Evolutionary conservation across 2,329 filamentous ascomycete genomes (phyloP).

Genomic region (Bipolaris oryzae): DNA sequence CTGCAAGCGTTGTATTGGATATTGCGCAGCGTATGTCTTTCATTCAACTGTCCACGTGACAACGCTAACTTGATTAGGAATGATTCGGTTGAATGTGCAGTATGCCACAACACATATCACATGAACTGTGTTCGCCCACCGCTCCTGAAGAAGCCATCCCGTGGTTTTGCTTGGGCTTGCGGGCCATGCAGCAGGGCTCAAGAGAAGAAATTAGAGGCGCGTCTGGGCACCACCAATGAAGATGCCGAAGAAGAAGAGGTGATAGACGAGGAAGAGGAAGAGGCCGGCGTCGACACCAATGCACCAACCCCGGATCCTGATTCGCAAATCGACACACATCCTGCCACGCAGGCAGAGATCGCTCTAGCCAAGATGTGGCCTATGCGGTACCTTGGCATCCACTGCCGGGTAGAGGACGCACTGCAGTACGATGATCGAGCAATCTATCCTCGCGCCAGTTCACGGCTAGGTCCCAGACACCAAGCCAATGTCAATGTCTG

Average conservation of each 20-base stretch:
- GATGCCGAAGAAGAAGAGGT: slow-evolving; percentile 68
- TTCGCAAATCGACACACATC: slow-evolving; percentile 63
- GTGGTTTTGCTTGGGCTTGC: slow-evolving; percentile 98
- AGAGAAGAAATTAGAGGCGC: slow-evolving; percentile 87
- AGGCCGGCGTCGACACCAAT: slow-evolving; percentile 67
- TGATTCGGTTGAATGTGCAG: slow-evolving; percentile 95
- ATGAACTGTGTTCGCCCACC: slow-evolving; percentile 97
- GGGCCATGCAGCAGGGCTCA: slow-evolving; percentile 95
- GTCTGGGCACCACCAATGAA: slow-evolving; percentile 61
- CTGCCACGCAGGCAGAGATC: slow-evolving; percentile 81
- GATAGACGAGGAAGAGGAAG: slow-evolving; percentile 74
- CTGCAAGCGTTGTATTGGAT: slow-evolving; percentile 89
- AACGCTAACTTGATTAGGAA: slow-evolving; percentile 61
- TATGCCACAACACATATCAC: slow-evolving; percentile 94
- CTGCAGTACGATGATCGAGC: slow-evolving; percentile 92
- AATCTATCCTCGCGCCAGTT: slow-evolving; percentile 94
- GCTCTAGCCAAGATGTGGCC: slow-evolving; percentile 95
- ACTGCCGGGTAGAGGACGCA: slow-evolving; percentile 93
- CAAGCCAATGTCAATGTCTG: slow-evolving; percentile 86
- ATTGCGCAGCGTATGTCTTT: slow-evolving; percentile 80
- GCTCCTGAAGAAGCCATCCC: slow-evolving; percentile 91
- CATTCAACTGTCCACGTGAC: slow-evolving; percentile 1
- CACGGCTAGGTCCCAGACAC: slow-evolving; percentile 86
- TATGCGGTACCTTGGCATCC: slow-evolving; percentile 92
- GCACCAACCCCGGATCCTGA: slow-evolving; percentile 56